Evolutionary conservation across 106 monocot genomes (phyloP), one percentile per base, ranked within the genome.

Genomic region (Hemerocallis citrina): DNA sequence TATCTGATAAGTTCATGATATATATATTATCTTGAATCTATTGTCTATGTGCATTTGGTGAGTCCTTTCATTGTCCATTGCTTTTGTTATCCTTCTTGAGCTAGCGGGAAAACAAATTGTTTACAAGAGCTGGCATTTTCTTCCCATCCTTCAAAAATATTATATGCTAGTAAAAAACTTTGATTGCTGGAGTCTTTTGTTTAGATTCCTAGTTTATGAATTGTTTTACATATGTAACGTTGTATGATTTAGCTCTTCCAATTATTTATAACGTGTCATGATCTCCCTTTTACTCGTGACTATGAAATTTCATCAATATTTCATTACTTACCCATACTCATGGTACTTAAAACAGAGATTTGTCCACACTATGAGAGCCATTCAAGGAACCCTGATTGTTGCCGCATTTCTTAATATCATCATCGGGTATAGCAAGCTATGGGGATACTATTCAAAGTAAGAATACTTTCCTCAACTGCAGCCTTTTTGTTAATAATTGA

Each of bases 371-470:
- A 90, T 90, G 64, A 81, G 95, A 76, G 72, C 90, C 35, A 81
- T 87, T 68, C 95, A 96, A 72, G 95, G 95, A 36, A 73, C 95
- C 16, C 52, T 96, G 25, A 84, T 96, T 63, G 72, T 96, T 21
- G 64, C 95, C 56, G 86, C 95, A 5, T 68, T 75, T 34, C 17
- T 90, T 38, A 83, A 86, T 21, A 79, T 96, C 13, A 49, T 84
- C 37, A 63, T 90, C 34, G 95, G 95, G 24, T 96, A 74, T 66
- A 86, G 83, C 74, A 71, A 35, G 49, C 36, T 61, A 52, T 96
- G 95, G 95, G 78, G 72, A 15, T 64, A 34, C 20, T 79, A 16
- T 34, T 56, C 81, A 16, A 83, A 62, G 95, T 96, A 72, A 43
- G 15, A 62, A 1, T 1, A 22, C 21, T 2, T 10, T 35, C 21